Percentiles rank a stretch among this genome's conserved stretches.
phyloP scores from a whole-genome alignment of 78 protist species.

The Protostelium mycophagum region DNA sequence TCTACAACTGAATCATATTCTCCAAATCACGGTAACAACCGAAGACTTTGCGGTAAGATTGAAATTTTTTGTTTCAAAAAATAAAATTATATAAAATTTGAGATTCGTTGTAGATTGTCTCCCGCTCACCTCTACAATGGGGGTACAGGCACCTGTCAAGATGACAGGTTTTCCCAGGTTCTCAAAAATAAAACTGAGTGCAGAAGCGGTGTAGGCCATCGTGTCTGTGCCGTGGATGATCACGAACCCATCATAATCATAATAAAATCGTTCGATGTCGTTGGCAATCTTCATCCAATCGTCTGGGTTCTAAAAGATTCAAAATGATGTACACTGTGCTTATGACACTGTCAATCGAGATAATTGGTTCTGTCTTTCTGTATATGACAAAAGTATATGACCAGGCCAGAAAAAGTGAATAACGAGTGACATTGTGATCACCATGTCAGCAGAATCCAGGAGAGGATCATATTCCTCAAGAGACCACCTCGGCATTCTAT shows the following conservation, averaged over 20 bases:
- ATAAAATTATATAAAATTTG: neutral
- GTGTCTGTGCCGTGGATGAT: slow-evolving; percentile 89
- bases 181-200: slow-evolving; percentile 84
- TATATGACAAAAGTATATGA: too few species aligned
- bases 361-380: too few species aligned
- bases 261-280: slow-evolving; percentile 60
- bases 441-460: neutral
- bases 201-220: slow-evolving; percentile 87
- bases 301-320: slow-evolving; percentile 16
- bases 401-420: neutral
- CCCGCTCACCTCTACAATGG: slow-evolving; percentile 56
- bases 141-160: slow-evolving; percentile 87
- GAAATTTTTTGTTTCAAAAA: neutral
- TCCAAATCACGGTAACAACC: neutral
- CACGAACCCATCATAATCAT: slow-evolving; percentile 81
- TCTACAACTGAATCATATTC: slow-evolving; percentile 14
- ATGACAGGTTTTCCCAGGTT: slow-evolving; percentile 83
- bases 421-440: neutral
- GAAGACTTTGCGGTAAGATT: slow-evolving; percentile 22
- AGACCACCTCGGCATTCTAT: neutral
- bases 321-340: too few species aligned
- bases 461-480: neutral
- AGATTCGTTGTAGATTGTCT: neutral
- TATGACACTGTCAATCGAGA: too few species aligned
- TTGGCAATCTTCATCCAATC: slow-evolving; percentile 70